Conservation (phyloP, 2,329 filamentous ascomycete genomes). For the Alternaria brassicae region DNA sequence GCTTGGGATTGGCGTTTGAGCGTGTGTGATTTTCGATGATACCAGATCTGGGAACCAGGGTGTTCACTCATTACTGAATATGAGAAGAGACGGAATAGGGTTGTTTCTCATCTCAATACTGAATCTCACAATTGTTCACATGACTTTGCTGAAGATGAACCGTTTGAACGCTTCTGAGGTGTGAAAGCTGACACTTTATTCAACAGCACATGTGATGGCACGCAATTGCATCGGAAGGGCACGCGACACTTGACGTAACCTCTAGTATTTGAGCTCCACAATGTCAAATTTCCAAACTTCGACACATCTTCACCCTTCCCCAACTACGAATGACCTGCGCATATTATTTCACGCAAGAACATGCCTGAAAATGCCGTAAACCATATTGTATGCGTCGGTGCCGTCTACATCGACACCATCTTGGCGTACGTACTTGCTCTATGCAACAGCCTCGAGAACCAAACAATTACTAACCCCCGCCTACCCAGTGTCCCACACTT, state of each 20-base stretch:
- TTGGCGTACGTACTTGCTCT: conserved; percentile 3
- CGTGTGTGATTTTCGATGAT: conserved; percentile 24
- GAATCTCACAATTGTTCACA: neutral
- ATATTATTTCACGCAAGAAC: neutral
- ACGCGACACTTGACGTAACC: conserved; percentile 10
- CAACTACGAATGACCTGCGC: neutral
- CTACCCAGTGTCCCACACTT: conserved; percentile 67
- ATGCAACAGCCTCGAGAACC: neutral
- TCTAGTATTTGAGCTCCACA: conserved; percentile 10
- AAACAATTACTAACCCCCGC: neutral
- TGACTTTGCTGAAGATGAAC: neutral
- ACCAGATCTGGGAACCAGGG: conserved; percentile 17
- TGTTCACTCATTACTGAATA: conserved; percentile 22
- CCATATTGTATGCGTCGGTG: conserved; percentile 69
- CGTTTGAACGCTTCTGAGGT: neutral
- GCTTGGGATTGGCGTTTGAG: conserved; percentile 26
- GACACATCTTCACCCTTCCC: neutral
- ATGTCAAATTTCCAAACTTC: neutral
- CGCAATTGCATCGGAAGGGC: neutral
- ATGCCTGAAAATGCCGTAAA: conserved; percentile 23
- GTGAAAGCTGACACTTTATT: neutral
- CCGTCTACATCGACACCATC: conserved; percentile 75
- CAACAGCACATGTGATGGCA: conserved; percentile 2
- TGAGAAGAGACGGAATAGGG: neutral
- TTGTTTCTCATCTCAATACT: neutral